These are phyloP conservation scores for Citrus sinensis DNA, from an alignment of 345 rosid species.

Conservation along the genomic window DNA sequence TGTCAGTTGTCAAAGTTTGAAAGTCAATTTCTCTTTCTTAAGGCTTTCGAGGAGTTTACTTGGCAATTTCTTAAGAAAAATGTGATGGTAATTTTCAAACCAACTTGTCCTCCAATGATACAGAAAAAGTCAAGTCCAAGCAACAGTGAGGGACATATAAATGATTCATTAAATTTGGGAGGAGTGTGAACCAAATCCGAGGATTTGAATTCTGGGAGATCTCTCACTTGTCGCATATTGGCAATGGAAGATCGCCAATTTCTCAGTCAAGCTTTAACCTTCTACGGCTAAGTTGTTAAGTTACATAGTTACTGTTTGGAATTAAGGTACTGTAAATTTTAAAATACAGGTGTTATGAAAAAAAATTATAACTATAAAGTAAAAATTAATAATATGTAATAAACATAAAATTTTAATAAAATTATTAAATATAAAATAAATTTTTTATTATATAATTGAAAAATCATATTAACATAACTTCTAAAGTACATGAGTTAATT, in stretches of 20 bases:
- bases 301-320: no score
- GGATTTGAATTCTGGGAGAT: neutral
- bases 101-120: neutral
- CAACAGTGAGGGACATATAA: neutral
- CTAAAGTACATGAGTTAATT: accelerated
- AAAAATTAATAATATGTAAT: no score
- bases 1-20: neutral
- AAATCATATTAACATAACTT: no score
- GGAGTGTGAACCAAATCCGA: neutral
- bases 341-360: accelerated
- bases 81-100: neutral
- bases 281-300: no score
- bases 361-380: no score
- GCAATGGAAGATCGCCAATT: neutral
- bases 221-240: accelerated
- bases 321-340: no score
- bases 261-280: no score
- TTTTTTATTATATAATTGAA: no score
- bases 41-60: neutral
- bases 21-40: no score
- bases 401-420: no score
- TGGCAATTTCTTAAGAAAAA: neutral
- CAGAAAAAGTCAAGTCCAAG: neutral
- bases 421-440: no score
- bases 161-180: neutral